phyloP scores from a whole-genome alignment of 2,329 filamentous ascomycete species.

The Penicillium vulpinum region DNA sequence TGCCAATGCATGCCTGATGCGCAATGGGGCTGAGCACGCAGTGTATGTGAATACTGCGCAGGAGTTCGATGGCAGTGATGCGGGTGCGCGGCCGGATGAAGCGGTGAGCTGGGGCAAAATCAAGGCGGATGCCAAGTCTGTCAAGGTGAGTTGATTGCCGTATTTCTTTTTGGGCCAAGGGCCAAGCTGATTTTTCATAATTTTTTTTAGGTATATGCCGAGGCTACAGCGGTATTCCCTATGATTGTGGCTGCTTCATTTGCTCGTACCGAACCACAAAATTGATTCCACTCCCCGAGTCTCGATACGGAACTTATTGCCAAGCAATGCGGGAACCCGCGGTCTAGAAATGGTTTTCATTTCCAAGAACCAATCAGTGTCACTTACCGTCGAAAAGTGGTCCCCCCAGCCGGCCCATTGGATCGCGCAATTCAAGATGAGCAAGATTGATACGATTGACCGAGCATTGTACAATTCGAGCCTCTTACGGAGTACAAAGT shows the following conservation, averaged over 20 bases:
- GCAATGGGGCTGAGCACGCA: conserved; percentile 93
- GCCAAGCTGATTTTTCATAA: not conserved
- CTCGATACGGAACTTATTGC: not conserved
- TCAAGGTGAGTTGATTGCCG: conserved; percentile 65
- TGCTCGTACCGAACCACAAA: conserved; percentile 44
- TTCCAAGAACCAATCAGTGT: not conserved
- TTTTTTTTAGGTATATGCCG: conserved; percentile 57
- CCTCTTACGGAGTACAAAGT: not conserved
- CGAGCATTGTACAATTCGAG: not conserved
- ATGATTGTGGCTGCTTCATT: conserved; percentile 68
- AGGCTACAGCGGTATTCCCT: conserved; percentile 67
- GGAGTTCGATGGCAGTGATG: conserved; percentile 97
- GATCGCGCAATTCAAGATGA: conserved; percentile 3
- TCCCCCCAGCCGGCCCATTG: not conserved
- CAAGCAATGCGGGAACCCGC: conserved; percentile 16
- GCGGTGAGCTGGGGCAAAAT: conserved; percentile 99
- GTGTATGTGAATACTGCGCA: conserved; percentile 98
- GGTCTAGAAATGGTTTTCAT: not conserved
- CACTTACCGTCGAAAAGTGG: not conserved
- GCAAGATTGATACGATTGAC: not conserved
- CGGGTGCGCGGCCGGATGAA: conserved; percentile 90
- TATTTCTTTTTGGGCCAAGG: not conserved
- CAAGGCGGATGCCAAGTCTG: conserved; percentile 79
- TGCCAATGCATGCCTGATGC: conserved; percentile 95
- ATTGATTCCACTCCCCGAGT: conserved; percentile 4